Percentiles rank a stretch among this genome's conserved stretches.
Evolutionary conservation across 768 basidiomycete species (phyloP).

Genomic region (Tricholoma matsutake): DNA sequence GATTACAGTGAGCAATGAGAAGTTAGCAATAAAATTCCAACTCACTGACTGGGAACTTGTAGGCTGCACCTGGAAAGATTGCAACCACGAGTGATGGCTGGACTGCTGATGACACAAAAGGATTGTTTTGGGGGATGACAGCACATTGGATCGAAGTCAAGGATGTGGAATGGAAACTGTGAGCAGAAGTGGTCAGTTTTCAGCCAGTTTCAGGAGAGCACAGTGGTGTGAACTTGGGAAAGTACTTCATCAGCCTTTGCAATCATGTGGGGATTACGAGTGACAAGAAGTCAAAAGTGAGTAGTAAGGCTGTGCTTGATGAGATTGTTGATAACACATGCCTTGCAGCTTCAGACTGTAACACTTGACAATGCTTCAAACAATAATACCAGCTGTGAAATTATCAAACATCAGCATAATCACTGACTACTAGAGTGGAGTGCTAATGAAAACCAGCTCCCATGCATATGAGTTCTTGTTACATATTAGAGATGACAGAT

Average conservation of each 20-base stretch:
- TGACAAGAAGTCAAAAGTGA: no score
- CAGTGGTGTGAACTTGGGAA: constrained; percentile 23
- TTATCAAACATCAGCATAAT: constrained; percentile 12
- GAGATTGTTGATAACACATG: background rate
- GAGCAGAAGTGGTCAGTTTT: constrained; percentile 21
- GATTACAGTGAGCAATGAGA: no score
- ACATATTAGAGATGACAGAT: no score
- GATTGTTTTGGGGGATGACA: constrained; percentile 11
- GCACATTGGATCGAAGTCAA: constrained; percentile 22
- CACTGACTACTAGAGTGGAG: constrained; percentile 10
- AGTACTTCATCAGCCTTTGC: constrained; percentile 19
- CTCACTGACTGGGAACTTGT: background rate
- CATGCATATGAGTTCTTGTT: constrained; percentile 8
- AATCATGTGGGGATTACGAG: no score
- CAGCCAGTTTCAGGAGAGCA: constrained; percentile 20
- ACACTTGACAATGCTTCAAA: constrained; percentile 22
- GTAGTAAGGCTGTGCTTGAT: background rate
- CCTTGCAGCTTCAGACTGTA: constrained; percentile 14
- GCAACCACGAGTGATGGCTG: constrained; percentile 16
- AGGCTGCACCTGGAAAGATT: constrained; percentile 16
- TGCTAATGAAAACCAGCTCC: constrained; percentile 15
- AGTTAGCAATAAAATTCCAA: no score
- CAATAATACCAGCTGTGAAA: no score
- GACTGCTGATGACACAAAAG: constrained; percentile 14
- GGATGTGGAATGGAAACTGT: constrained; percentile 19